Conservation (phyloP, 2,329 filamentous ascomycete species). For the Clonostachys rhizophaga region DNA sequence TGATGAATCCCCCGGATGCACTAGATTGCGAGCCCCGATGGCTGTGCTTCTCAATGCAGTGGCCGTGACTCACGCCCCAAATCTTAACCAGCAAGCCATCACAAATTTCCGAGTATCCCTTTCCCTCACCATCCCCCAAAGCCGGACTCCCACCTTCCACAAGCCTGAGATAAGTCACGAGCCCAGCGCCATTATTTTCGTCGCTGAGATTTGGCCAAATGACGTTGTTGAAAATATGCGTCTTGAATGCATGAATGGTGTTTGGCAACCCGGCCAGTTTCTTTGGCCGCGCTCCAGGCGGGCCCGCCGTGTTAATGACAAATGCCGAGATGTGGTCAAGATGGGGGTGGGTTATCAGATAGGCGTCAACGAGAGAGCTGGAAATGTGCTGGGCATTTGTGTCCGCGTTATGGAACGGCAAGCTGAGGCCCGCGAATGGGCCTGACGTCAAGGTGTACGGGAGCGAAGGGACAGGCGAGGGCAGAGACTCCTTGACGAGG, state of each 20-base stretch:
- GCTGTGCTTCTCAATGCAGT: conserved; percentile 71
- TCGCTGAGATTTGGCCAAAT: conserved; percentile 98
- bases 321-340: conserved; percentile 91
- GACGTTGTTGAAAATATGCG: conserved; percentile 93
- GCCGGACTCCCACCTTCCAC: conserved; percentile 85
- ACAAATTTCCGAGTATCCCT: conserved; percentile 83
- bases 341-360: conserved; percentile 95
- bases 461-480: conserved; percentile 17
- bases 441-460: conserved; percentile 58
- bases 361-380: conserved; percentile 75
- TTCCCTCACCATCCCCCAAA: conserved; percentile 72
- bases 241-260: conserved; percentile 89
- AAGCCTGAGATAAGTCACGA: conserved; percentile 85
- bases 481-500: conserved; percentile 61
- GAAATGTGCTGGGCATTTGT: conserved; percentile 82
- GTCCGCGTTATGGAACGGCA: conserved; percentile 61
- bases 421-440: conserved; percentile 73
- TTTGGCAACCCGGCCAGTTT: conserved; percentile 79
- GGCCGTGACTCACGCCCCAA: conserved; percentile 84
- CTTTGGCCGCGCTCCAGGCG: conserved; percentile 78
- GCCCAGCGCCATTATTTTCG: conserved; percentile 88
- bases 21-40: conserved; percentile 55
- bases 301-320: conserved; percentile 86
- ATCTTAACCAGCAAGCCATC: conserved; percentile 87
- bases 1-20: conserved; percentile 28